Percentiles rank a stretch among this genome's conserved stretches.
These are phyloP conservation scores for Paramecium octaurelia DNA, from an alignment of 73 alveolate species.

Conservation along the genomic window DNA sequence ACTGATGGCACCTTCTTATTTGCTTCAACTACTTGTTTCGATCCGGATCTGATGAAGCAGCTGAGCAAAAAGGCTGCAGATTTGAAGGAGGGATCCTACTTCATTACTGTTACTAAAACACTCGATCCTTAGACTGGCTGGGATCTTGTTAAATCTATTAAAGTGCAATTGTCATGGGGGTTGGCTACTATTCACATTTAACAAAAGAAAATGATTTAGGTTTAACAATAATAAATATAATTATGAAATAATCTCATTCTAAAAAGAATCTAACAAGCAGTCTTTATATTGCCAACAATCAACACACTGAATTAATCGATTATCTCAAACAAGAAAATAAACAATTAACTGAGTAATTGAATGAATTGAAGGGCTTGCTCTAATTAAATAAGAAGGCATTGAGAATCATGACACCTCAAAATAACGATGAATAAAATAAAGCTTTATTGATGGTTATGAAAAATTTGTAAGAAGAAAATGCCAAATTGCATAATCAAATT, in stretches of 20 bases:
- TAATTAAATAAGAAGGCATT: background rate
- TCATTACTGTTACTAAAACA: constrained; percentile 82
- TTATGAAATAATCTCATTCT: background rate
- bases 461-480: constrained; percentile 24
- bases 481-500: background rate
- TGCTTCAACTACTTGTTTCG: constrained; percentile 93
- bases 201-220: constrained; percentile 62
- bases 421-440: background rate
- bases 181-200: constrained; percentile 83
- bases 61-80: constrained; percentile 74
- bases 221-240: background rate
- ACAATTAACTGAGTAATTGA: background rate
- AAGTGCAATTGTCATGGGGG: constrained; percentile 91
- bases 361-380: background rate
- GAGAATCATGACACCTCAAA: background rate
- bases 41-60: constrained; percentile 75
- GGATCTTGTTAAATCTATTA: constrained; percentile 71
- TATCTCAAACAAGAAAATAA: background rate
- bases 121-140: constrained; percentile 77
- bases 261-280: background rate
- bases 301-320: background rate
- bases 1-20: constrained; percentile 84
- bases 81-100: constrained; percentile 67
- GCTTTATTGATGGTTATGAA: constrained; percentile 2
- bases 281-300: background rate